Evolutionary conservation across 179 eudicot genomes (phyloP).

Genomic region (Vitellaria paradoxa): DNA sequence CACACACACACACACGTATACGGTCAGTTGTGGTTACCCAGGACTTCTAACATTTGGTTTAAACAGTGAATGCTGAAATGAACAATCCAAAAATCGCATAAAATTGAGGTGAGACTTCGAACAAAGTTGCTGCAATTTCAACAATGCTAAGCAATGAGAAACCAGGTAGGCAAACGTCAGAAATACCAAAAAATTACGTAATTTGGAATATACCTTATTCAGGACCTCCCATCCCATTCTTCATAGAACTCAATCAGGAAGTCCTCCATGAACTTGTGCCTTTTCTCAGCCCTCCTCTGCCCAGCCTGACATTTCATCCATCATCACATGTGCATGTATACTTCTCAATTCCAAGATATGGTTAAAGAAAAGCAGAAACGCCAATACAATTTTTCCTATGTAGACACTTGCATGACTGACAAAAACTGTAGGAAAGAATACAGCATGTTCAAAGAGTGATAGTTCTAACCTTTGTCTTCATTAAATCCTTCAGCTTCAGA

Average conservation of each 20-base stretch:
- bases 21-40: too few species aligned
- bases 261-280: constrained; percentile 96
- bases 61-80: too few species aligned
- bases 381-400: neutral
- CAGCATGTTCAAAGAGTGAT: neutral
- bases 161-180: too few species aligned
- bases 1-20: too few species aligned
- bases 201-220: constrained; percentile 18
- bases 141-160: too few species aligned
- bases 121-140: too few species aligned
- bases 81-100: too few species aligned
- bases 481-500: constrained; percentile 76
- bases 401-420: neutral
- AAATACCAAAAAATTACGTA: too few species aligned
- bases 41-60: too few species aligned
- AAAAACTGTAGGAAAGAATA: neutral
- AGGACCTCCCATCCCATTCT: constrained; percentile 83
- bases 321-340: neutral
- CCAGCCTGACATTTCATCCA: constrained; percentile 62
- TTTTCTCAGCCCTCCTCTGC: constrained; percentile 68
- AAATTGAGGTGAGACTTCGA: too few species aligned
- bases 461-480: constrained; percentile 79
- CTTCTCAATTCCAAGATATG: neutral
- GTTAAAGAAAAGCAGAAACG: neutral
- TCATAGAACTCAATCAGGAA: constrained; percentile 76